Evolutionary conservation across 2,329 filamentous ascomycete genomes (phyloP).

Genomic region (Dendrostoma leiphaemia): DNA sequence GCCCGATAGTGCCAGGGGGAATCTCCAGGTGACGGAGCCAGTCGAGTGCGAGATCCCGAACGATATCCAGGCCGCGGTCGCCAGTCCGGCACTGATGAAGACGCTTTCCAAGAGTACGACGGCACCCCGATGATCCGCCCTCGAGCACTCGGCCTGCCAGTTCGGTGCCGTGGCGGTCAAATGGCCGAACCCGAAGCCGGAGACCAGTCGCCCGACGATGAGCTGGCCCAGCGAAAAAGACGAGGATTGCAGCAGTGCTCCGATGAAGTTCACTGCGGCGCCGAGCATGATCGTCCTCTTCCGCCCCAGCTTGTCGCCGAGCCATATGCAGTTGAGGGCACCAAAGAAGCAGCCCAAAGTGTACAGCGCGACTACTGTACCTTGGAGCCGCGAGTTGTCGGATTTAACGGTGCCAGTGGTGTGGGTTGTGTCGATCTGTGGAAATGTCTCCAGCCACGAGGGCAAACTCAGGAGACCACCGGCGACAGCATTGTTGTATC

Average conservation of each 20-base stretch:
- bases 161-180: conserved; percentile 51
- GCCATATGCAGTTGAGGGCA: conserved; percentile 28
- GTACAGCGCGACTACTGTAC: neutral
- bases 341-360: conserved; percentile 29
- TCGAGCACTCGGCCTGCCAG: conserved; percentile 61
- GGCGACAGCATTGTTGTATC: conserved; percentile 8
- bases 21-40: conserved; percentile 54
- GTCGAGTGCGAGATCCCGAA: conserved; percentile 54
- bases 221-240: conserved; percentile 40
- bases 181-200: conserved; percentile 39
- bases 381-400: neutral
- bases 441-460: neutral
- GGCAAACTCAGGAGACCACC: neutral
- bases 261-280: conserved; percentile 41
- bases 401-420: neutral
- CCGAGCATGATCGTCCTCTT: conserved; percentile 39
- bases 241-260: conserved; percentile 38
- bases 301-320: conserved; percentile 40
- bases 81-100: conserved; percentile 56
- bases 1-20: conserved; percentile 58
- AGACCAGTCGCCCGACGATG: conserved; percentile 42
- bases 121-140: conserved; percentile 56
- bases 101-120: conserved; percentile 61
- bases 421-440: neutral
- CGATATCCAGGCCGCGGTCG: conserved; percentile 60